These are phyloP conservation scores for Prunus yedoensis DNA, from an alignment of 331 rosid species.

Conservation along the genomic window DNA sequence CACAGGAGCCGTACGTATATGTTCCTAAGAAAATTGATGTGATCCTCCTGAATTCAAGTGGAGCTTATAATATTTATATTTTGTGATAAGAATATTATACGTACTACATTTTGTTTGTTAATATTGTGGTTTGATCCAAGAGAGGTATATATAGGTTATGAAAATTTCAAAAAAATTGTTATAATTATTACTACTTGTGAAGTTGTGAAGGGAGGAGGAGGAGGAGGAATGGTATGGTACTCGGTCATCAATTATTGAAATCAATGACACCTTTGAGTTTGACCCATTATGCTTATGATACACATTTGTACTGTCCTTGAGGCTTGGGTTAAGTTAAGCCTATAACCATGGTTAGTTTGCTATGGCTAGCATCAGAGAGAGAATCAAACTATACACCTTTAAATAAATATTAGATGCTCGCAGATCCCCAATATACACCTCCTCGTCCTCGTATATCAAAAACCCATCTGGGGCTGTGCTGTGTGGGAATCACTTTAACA, in stretches of 20 bases:
- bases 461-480: not conserved
- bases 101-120: too few relatives aligned
- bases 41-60: too few relatives aligned
- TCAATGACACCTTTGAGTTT: constrained; percentile 8
- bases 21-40: too few relatives aligned
- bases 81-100: too few relatives aligned
- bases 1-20: too few relatives aligned
- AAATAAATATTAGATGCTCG: constrained; percentile 7
- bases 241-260: constrained; percentile 11
- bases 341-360: not conserved
- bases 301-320: constrained; percentile 2
- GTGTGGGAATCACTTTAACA: constrained; percentile 18
- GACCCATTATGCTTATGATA: constrained; percentile 10
- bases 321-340: not conserved
- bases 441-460: constrained; percentile 24
- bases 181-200: not conserved
- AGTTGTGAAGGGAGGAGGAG: too few relatives aligned
- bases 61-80: too few relatives aligned
- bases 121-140: too few relatives aligned
- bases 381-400: not conserved
- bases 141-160: too few relatives aligned
- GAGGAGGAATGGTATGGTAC: not conserved
- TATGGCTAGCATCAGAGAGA: not conserved
- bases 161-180: not conserved
- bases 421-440: constrained; percentile 40